These are phyloP conservation scores for Diaporthe caulivora DNA, from an alignment of 2,329 filamentous ascomycete species.

Conservation along the genomic window DNA sequence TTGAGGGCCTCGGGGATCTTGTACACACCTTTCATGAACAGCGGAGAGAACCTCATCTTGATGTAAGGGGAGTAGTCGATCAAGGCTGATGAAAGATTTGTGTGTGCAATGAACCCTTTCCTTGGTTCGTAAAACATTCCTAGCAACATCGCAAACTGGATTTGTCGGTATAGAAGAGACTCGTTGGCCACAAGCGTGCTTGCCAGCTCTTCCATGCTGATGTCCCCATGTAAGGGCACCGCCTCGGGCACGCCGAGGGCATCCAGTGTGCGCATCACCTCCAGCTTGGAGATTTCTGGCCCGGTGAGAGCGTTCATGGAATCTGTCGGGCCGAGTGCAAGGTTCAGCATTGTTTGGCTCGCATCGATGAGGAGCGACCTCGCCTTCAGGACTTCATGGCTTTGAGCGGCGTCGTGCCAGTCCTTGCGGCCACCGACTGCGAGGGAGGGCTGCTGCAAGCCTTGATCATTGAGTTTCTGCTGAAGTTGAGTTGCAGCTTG, in stretches of 20 bases:
- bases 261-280: slow-evolving; percentile 1
- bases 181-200: not conserved
- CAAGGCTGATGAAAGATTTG: slow-evolving; percentile 37
- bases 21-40: slow-evolving; percentile 32
- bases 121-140: slow-evolving; percentile 38
- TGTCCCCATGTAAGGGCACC: not conserved
- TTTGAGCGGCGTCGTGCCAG: slow-evolving; percentile 23
- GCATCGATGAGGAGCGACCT: not conserved
- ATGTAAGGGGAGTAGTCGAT: slow-evolving; percentile 27
- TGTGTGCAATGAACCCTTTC: slow-evolving; percentile 37
- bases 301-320: slow-evolving; percentile 1
- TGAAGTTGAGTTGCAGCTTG: slow-evolving; percentile 37
- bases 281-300: not conserved
- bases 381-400: not conserved
- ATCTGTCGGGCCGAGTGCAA: not conserved
- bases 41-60: slow-evolving; percentile 25
- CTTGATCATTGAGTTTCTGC: not conserved
- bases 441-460: slow-evolving; percentile 17
- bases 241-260: not conserved
- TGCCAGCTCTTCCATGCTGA: not conserved
- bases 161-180: slow-evolving; percentile 32
- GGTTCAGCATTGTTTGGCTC: not conserved
- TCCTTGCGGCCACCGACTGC: slow-evolving; percentile 34
- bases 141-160: slow-evolving; percentile 40
- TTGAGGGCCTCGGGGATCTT: slow-evolving; percentile 36